phyloP scores from a whole-genome alignment of 179 eudicot genomes.

The Silene noctiflora region DNA sequence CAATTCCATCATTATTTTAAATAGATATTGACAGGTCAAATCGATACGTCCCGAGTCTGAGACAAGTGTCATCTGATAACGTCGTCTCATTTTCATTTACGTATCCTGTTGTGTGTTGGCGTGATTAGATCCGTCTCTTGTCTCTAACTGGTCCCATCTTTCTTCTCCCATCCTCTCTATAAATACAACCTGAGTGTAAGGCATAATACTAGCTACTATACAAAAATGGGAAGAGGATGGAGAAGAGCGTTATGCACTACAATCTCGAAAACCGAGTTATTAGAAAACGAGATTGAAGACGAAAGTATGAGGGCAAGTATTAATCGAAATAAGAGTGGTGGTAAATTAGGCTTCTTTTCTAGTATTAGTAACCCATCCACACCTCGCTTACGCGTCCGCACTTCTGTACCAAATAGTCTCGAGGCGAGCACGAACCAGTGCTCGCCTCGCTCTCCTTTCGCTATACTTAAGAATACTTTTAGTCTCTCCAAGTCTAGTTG shows the following conservation, averaged over 20 bases:
- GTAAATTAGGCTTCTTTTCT: constrained; percentile 43
- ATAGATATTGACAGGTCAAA: no score
- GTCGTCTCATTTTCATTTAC: no score
- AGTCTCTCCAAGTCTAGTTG: constrained; percentile 49
- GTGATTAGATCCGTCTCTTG: neutral
- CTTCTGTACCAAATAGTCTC: neutral
- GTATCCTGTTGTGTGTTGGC: neutral
- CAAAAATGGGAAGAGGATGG: constrained; percentile 77
- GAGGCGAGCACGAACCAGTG: constrained; percentile 23
- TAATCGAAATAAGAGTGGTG: constrained; percentile 7
- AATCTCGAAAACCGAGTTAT: constrained; percentile 40
- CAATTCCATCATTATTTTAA: no score
- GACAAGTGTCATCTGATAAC: no score
- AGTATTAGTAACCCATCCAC: constrained; percentile 60
- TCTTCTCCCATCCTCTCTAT: neutral
- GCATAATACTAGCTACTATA: neutral
- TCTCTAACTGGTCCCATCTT: neutral
- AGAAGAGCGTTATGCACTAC: constrained; percentile 85
- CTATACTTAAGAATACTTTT: constrained; percentile 62
- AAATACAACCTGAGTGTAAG: neutral
- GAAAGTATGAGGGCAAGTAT: neutral
- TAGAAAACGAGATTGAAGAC: constrained; percentile 14
- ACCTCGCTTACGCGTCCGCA: constrained; percentile 39
- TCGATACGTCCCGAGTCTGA: no score
- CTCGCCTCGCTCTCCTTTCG: constrained; percentile 81